These are phyloP conservation scores for Termitomyces heimii DNA, from an alignment of 768 basidiomycete species.

Conservation along the genomic window DNA sequence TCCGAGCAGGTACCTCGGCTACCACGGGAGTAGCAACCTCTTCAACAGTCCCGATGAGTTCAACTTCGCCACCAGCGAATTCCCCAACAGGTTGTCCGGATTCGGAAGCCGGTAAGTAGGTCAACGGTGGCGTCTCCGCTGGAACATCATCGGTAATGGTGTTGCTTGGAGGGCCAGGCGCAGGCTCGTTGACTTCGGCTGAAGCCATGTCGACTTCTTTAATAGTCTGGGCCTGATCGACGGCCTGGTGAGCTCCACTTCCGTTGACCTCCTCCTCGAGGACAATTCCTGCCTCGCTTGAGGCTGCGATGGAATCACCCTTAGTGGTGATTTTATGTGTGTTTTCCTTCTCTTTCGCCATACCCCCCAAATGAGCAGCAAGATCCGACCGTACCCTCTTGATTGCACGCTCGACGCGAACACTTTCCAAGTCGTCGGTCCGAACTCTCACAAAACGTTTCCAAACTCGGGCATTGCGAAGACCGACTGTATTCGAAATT, in stretches of 20 bases:
- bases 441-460: slow-evolving; percentile 82
- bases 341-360: slow-evolving; percentile 28
- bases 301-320: slow-evolving; percentile 10
- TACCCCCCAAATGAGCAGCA: slow-evolving; percentile 55
- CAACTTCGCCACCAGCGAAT: not conserved
- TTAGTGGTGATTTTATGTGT: slow-evolving; percentile 10
- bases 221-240: slow-evolving; percentile 31
- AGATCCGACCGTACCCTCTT: slow-evolving; percentile 84
- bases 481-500: slow-evolving; percentile 57
- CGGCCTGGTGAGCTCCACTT: slow-evolving; percentile 32
- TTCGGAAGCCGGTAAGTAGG: slow-evolving; percentile 3
- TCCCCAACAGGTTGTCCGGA: slow-evolving; percentile 1
- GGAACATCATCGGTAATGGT: slow-evolving; percentile 4
- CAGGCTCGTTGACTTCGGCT: slow-evolving; percentile 10
- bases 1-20: slow-evolving; percentile 26
- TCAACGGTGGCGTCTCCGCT: slow-evolving; percentile 6
- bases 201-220: slow-evolving; percentile 17
- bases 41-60: slow-evolving; percentile 4
- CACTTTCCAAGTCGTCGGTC: slow-evolving; percentile 84
- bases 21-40: slow-evolving; percentile 15
- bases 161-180: not conserved
- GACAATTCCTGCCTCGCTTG: slow-evolving; percentile 16
- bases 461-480: slow-evolving; percentile 71
- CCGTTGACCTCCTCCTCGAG: slow-evolving; percentile 24
- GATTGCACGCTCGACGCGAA: slow-evolving; percentile 80